These are phyloP conservation scores for Monosporascus sp. DNA, from an alignment of 2,329 filamentous ascomycete species.

Conservation along the genomic window DNA sequence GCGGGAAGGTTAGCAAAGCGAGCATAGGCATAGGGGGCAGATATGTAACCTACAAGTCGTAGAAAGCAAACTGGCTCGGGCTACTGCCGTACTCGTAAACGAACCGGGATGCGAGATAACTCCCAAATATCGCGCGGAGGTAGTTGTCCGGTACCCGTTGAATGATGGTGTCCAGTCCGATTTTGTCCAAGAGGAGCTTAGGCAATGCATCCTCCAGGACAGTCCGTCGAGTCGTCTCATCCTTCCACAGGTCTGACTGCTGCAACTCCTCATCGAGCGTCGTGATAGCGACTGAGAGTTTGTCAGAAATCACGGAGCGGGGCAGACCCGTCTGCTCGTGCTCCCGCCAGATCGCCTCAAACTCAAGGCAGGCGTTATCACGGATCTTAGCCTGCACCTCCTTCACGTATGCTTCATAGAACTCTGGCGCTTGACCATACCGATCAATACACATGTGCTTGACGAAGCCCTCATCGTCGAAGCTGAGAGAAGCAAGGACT, in stretches of 20 bases:
- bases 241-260: slow-evolving; percentile 85
- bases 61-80: slow-evolving; percentile 96
- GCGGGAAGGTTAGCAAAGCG: slow-evolving; percentile 25
- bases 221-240: slow-evolving; percentile 68
- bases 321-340: slow-evolving; percentile 74
- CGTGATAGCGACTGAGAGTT: slow-evolving; percentile 88
- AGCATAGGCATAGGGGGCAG: background rate
- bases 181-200: slow-evolving; percentile 75
- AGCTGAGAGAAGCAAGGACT: slow-evolving; percentile 88
- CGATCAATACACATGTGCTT: slow-evolving; percentile 88
- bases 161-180: slow-evolving; percentile 85
- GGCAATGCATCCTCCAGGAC: slow-evolving; percentile 85
- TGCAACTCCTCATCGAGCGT: slow-evolving; percentile 94
- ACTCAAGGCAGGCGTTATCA: slow-evolving; percentile 87
- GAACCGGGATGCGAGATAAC: slow-evolving; percentile 89
- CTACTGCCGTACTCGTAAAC: slow-evolving; percentile 92
- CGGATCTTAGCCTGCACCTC: slow-evolving; percentile 87
- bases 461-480: slow-evolving; percentile 83
- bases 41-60: slow-evolving; percentile 74
- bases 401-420: slow-evolving; percentile 91
- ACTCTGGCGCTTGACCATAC: slow-evolving; percentile 69
- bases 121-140: slow-evolving; percentile 90
- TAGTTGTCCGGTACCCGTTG: slow-evolving; percentile 86
- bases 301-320: slow-evolving; percentile 85
- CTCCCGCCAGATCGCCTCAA: slow-evolving; percentile 97